phyloP scores from a whole-genome alignment of 768 basidiomycete genomes.

The Leccinum barrowsii region DNA sequence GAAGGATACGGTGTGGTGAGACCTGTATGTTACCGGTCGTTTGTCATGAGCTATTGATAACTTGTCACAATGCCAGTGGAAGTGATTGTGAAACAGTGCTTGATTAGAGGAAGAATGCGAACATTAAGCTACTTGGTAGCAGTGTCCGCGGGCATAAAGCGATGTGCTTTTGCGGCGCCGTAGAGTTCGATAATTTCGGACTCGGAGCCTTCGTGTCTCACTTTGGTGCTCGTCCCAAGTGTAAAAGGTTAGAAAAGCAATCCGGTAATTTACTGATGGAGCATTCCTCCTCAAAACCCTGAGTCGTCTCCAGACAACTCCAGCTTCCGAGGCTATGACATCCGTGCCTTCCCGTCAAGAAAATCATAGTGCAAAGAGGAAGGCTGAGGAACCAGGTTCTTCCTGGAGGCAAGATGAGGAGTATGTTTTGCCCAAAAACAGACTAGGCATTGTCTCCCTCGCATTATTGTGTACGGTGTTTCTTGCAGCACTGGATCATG shows the following conservation, averaged over 20 bases:
- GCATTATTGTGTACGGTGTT: slow-evolving; percentile 22
- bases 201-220: background rate
- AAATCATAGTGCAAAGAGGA: background rate
- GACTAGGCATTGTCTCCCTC: slow-evolving; percentile 14
- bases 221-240: background rate
- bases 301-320: background rate
- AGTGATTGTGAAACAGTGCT: background rate
- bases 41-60: background rate
- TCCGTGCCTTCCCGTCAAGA: background rate
- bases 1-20: background rate
- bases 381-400: slow-evolving; percentile 32
- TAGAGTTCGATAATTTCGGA: background rate
- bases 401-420: slow-evolving; percentile 52
- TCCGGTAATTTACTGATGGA: background rate
- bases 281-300: background rate
- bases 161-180: background rate
- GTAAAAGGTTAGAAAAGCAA: background rate
- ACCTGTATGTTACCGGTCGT: background rate
- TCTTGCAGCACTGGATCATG: slow-evolving; percentile 54
- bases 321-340: background rate
- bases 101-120: background rate
- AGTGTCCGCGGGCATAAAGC: background rate
- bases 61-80: background rate
- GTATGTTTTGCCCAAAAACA: slow-evolving; percentile 42
- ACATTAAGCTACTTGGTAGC: background rate